Evolutionary conservation across 192 early-diverging fungal species (phyloP), one percentile per base, ranked within the genome.

Genomic region (Geosiphon pyriformis): DNA sequence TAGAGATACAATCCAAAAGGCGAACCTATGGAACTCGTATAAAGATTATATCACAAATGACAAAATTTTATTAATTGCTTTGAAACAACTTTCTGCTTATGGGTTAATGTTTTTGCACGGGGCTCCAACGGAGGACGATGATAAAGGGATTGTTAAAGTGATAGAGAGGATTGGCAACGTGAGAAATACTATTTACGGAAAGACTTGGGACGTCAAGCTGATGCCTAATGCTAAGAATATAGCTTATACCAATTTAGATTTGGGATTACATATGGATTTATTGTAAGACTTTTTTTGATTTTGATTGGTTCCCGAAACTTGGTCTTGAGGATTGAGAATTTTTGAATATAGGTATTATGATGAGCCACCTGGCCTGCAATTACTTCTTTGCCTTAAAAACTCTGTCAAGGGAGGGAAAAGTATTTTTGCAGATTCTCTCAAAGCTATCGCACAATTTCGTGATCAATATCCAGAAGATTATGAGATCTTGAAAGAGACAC

Each of bases 261-360:
- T 94, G 18, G 90, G 90, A 0, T 82, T 91, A 46, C 92, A 94
- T 67, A 92, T 92, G 92, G 92, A 94, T 80, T 74, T 94, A 42
- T 73, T 92, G 90, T 90, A 82, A 74, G 82, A 68, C 22, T 23
- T 49, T 33, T 26, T 66, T n/a, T n/a, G n/a, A n/a, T n/a, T n/a
- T n/a, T n/a, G n/a, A n/a, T n/a, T n/a, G n/a, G n/a, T n/a, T n/a
- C n/a, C n/a, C n/a, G n/a, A n/a, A n/a, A n/a, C n/a, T n/a, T n/a
- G n/a, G n/a, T n/a, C n/a, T n/a, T n/a, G n/a, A n/a, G n/a, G n/a
- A n/a, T n/a, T n/a, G n/a, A n/a, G n/a, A n/a, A n/a, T n/a, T n/a
- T n/a, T n/a, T n/a, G 29, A 26, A 54, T 31, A n/a, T 30, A 91
- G 89, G 67, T 92, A 93, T 70, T 80, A 88, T 67, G 90, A 92